phyloP scores from a whole-genome alignment of 1,284 basidiomycete genomes.

The Austroboletus niveus region DNA sequence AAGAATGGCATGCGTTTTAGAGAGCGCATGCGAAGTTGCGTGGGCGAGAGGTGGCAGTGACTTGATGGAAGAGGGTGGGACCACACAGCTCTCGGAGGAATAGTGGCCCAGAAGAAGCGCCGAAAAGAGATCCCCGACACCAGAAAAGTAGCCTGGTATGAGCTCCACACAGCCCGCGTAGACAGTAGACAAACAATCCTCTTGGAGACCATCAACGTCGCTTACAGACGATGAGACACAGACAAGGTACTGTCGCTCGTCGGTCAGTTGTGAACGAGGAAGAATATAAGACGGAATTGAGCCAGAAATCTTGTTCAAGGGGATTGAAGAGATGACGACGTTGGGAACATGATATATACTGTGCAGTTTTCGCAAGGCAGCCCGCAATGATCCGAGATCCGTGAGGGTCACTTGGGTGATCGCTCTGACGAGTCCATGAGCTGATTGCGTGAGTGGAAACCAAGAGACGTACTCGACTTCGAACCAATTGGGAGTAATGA shows the following conservation, averaged over 20 bases:
- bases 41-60: constrained; percentile 23
- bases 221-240: constrained; percentile 69
- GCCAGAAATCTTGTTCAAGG: constrained; percentile 54
- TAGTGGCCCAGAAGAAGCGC: constrained; percentile 88
- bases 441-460: not conserved
- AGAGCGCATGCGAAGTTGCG: constrained; percentile 73
- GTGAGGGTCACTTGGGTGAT: constrained; percentile 72
- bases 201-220: constrained; percentile 13
- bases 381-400: constrained; percentile 62
- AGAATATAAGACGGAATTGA: constrained; percentile 47
- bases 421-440: constrained; percentile 45
- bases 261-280: constrained; percentile 13
- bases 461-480: constrained; percentile 83
- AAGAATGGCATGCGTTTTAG: constrained; percentile 86
- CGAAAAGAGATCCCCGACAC: constrained; percentile 96
- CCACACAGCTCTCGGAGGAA: constrained; percentile 10
- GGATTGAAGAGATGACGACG: constrained; percentile 91
- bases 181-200: constrained; percentile 41
- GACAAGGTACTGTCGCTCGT: constrained; percentile 53
- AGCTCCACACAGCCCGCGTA: constrained; percentile 76
- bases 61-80: constrained; percentile 17
- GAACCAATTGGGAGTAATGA: constrained; percentile 98
- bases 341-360: constrained; percentile 73
- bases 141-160: constrained; percentile 91
- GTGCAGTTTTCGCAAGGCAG: constrained; percentile 77